Evolutionary conservation across 2,329 filamentous ascomycete species (phyloP), one percentile per base, ranked within the genome.

Genomic region (Clonostachys chloroleuca): DNA sequence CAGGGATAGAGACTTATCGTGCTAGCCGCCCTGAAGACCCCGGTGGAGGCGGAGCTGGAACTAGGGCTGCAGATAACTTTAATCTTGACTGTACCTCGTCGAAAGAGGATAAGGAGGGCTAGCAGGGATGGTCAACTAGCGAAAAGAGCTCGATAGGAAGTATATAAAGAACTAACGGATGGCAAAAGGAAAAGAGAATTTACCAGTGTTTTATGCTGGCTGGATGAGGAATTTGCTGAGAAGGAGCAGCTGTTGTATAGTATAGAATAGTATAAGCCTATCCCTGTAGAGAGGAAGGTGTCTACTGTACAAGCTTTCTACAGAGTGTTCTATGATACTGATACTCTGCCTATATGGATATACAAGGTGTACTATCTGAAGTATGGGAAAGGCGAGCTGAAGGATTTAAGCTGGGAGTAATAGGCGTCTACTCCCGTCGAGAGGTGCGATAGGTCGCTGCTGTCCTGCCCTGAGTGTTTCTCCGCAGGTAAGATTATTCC

Each of bases 291-390:
- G 34, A 45, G 43, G 40, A 50, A 48, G 46, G 46, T 48, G 12
- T 49, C 24, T 51, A 51, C 36, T n/a, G n/a, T n/a, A n/a, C n/a
- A n/a, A n/a, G n/a, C n/a, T n/a, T n/a, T n/a, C n/a, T n/a, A n/a
- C n/a, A 44, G 45, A 20, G 47, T 47, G 13, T 51, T 51, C 20
- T 44, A 51, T 20, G 44, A 51, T 13, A 43, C 18, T 33, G 42
- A 42, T 24, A 51, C 44, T 14, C 42, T 51, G 34, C 49, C 47
- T n/a, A 47, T 51, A 24, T 42, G 24, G 17, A 51, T 42, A 14
- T 51, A 37, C 41, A 37, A 34, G 34, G 17, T 51, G 20, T 51
- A 44, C 39, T 51, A 51, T 34, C 45, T 45, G 24, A 44, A 50
- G 34, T 18, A 45, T 35, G 17, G 16, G 14, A 24, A 18, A 35